These are phyloP conservation scores for Micractinium sp. DNA, from an alignment of 139 green algal species.

Conservation along the genomic window DNA sequence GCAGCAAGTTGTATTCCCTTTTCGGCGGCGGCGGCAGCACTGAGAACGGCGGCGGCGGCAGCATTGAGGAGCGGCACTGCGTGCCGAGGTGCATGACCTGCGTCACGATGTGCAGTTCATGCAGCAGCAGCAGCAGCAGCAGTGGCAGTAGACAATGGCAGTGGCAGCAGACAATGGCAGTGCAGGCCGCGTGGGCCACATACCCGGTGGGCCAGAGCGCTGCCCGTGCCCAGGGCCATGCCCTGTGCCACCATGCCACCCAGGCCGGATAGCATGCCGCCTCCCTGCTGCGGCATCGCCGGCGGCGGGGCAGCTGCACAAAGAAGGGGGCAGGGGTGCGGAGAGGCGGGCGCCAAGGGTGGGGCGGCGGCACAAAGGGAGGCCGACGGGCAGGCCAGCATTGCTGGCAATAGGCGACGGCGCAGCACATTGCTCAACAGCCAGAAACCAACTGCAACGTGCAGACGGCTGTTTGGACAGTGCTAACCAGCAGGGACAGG, in stretches of 20 bases:
- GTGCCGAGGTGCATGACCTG: neutral
- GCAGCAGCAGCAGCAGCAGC: neutral
- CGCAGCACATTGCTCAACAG: neutral
- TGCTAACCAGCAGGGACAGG: neutral
- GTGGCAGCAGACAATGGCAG: neutral
- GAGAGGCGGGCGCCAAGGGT: neutral
- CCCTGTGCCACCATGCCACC: slow-evolving; percentile 79
- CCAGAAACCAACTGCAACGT: neutral
- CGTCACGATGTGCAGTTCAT: neutral
- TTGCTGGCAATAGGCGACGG: neutral
- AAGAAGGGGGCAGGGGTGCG: neutral
- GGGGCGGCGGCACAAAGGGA: neutral
- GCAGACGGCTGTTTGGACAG: neutral
- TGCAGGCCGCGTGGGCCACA: neutral
- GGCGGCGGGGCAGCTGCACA: slow-evolving; percentile 48
- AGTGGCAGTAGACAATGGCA: neutral
- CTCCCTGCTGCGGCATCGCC: slow-evolving; percentile 53
- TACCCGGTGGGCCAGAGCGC: slow-evolving; percentile 83
- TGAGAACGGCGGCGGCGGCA: no score
- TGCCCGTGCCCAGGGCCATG: slow-evolving; percentile 85
- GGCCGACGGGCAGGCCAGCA: neutral
- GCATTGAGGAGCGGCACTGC: no score
- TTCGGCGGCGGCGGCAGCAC: no score
- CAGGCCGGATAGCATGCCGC: slow-evolving; percentile 83
- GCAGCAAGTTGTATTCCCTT: no score